These are phyloP conservation scores for Daldinia childiae DNA, from an alignment of 495 filamentous ascomycete genomes.

Conservation along the genomic window DNA sequence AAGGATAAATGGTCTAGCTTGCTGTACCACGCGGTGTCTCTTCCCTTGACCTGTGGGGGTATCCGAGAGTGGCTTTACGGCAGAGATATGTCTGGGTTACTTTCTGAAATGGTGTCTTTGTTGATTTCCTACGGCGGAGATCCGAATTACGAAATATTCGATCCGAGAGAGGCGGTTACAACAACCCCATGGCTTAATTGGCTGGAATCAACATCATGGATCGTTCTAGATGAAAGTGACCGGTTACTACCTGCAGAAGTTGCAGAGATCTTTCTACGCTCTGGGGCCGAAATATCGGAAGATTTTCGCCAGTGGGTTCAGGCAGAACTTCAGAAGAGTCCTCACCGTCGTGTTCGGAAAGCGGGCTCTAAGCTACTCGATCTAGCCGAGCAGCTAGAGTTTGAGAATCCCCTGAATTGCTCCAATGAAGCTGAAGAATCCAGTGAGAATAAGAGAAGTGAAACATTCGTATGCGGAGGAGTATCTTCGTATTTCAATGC, in stretches of 20 bases:
- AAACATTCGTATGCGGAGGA: background rate
- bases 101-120: background rate
- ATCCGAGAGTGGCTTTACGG: background rate
- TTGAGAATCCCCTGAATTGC: background rate
- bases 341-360: background rate
- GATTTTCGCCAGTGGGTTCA: conserved; percentile 3
- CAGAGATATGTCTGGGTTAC: background rate
- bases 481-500: background rate
- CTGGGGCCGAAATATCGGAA: background rate
- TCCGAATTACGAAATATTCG: background rate
- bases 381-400: background rate
- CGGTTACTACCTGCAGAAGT: background rate
- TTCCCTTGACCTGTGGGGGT: background rate
- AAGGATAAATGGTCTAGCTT: background rate
- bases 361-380: background rate
- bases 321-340: background rate
- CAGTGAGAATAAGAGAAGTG: background rate
- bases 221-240: background rate
- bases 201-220: background rate
- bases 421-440: background rate
- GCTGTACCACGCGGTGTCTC: background rate
- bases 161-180: background rate
- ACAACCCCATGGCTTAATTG: conserved; percentile 1
- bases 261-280: background rate
- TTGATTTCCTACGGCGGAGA: conserved; percentile 2